Evolutionary conservation across 352 stramenopile species (phyloP), one percentile per base, ranked within the genome.

Genomic region (Phytophthora europaea): DNA sequence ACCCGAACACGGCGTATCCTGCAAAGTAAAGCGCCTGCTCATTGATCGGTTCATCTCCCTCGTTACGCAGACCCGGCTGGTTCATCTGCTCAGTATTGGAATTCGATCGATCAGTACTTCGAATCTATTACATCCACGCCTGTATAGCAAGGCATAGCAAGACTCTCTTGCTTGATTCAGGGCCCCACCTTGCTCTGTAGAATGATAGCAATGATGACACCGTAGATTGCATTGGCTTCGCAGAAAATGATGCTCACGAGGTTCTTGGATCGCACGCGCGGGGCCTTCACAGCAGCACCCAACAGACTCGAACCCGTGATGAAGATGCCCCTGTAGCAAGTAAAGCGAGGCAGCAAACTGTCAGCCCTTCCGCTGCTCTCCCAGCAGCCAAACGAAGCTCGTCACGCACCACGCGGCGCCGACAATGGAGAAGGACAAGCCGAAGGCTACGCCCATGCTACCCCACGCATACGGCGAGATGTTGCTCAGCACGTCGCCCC

Each of bases 181-280:
- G 26, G 22, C 23, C 71, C 34, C 51, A 99, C 89, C 82, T 99
- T 99, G 84, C 97, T 99, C 68, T 98, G 91, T 50, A 99, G 84
- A 70, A 99, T 99, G 79, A 99, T 99, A 50, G 98, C 98, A 87
- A 99, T 99, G 67, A 99, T 99, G 68, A 99, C 95, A 65, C 98
- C 98, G 82, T 99, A 99, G 72, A 99, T 99, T 60, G 98, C 98
- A 23, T 97, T 99, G 12, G 98, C 98, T 87, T 99, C 98, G 81
- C 98, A 99, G 84, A 99, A 99, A 94, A 99, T 99, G 65, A 99
- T 99, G 84, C 96, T 98, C 75, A 99, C 98, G 71, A 99, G 91
- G 84, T 99, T 99, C 85, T 99, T 99, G 28, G 94, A 99, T 81
- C 97, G 89, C 83, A 99, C 99, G 47, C 98, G 95, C 34, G 98